Conservation (phyloP, 1,284 basidiomycete genomes). For the Puccinia polysora region DNA sequence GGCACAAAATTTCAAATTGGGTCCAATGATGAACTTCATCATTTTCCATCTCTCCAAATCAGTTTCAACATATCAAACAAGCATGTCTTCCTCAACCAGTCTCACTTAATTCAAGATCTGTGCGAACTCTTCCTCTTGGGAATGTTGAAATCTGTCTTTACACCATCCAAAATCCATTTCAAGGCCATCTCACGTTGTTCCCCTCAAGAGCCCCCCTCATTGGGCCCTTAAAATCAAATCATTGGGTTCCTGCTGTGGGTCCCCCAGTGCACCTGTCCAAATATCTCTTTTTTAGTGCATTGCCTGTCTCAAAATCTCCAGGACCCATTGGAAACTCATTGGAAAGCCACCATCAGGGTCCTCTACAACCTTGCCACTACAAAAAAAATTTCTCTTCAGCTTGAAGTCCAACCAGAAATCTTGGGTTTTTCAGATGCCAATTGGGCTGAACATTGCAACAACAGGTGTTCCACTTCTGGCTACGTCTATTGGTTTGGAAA, state of each 20-base stretch:
- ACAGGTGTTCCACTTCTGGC: slow-evolving; percentile 11
- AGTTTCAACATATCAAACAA: not conserved
- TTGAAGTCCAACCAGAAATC: not conserved
- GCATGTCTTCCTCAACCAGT: not conserved
- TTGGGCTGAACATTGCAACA: not conserved
- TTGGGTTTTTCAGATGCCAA: not conserved
- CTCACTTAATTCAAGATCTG: slow-evolving; percentile 6
- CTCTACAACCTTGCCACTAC: not conserved
- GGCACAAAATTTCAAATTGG: not conserved
- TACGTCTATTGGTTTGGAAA: not conserved
- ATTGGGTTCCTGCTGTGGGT: slow-evolving; percentile 11
- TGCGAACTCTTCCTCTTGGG: not conserved
- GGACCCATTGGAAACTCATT: slow-evolving; percentile 1
- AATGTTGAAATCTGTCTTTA: not conserved
- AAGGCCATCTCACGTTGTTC: not conserved
- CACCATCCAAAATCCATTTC: not conserved
- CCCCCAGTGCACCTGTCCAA: slow-evolving; percentile 7
- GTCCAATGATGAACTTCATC: not conserved
- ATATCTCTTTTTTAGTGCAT: slow-evolving; percentile 3
- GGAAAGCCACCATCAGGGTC: not conserved
- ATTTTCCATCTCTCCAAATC: slow-evolving; percentile 10
- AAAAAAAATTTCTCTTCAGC: not conserved
- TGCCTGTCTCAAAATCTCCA: slow-evolving; percentile 10
- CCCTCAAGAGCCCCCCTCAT: not conserved
- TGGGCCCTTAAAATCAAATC: not conserved